Base-by-base conservation (phyloP, 2,329 filamentous ascomycete species). In the Chaetomiaceae sp. region DNA sequence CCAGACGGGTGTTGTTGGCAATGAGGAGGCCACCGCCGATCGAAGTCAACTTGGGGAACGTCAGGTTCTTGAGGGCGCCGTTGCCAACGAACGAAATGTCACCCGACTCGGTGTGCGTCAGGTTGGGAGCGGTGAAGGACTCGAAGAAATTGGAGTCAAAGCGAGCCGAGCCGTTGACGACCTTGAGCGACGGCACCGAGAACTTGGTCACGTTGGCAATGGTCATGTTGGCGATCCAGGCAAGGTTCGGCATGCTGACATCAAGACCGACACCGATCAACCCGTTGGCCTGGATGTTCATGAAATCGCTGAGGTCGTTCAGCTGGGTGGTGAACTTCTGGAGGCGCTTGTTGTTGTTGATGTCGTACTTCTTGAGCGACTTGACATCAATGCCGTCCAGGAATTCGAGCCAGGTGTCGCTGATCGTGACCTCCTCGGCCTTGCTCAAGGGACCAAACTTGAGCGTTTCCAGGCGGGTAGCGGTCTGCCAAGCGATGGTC, bases 261-360 rank as follows among this genome's bases (percentile, higher is more conserved):
- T 79, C 73, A 62, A 96, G 80, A 60, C 83, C 77, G 61, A 80
- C 74, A 66, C 86, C n/a, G n/a, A n/a, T n/a, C n/a, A n/a, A n/a
- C n/a, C n/a, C 86, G 78, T 99, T 99, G 76, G 86, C 84, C 64
- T 84, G 82, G 67, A 99, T 84, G 65, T 80, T 84, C 48, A 96
- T 75, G 42, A 77, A 71, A 52, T 80, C 77, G 60, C 80, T 86
- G 64, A 96, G 81, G 74, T 88, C 92, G 69, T 79, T 79, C 54
- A 97, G 79, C 68, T 87, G 81, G 71, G 90, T 88, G 67, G 82
- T 81, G 75, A 95, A 88, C 57, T 76, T 77, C 67, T 80, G 82
- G 63, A 99, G 79, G 67, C 86, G 85, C 57, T 75, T 75, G 83
- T 97, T 97, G 85, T 96, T 96, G 80, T 89, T 86, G 73, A 99